Percentiles rank a stretch among this genome's conserved stretches.
These are phyloP conservation scores for Xylaria sp. DNA, from an alignment of 2,329 filamentous ascomycete genomes.

Conservation along the genomic window DNA sequence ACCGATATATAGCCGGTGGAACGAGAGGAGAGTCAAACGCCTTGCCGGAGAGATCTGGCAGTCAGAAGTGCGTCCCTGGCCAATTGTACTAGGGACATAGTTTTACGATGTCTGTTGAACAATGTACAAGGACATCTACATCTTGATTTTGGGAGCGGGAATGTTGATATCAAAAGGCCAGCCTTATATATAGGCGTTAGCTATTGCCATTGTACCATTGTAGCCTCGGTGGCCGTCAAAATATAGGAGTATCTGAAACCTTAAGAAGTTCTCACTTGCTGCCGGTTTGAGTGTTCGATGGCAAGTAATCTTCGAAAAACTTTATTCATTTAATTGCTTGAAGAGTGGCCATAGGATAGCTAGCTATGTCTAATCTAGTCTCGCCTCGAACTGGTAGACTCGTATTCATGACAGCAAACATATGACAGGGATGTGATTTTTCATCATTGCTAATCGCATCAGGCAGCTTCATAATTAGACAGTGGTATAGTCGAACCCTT, in stretches of 20 bases:
- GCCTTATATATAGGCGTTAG: constrained; percentile 1
- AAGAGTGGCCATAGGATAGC: background rate
- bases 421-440: background rate
- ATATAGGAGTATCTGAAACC: constrained; percentile 20
- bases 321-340: background rate
- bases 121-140: constrained; percentile 26
- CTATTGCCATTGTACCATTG: background rate
- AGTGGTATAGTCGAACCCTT: constrained; percentile 40
- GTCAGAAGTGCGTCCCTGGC: background rate
- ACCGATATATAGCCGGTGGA: constrained; percentile 10
- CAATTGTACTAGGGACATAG: background rate
- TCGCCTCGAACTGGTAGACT: background rate
- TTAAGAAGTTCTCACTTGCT: background rate
- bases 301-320: background rate
- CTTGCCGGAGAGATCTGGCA: constrained; percentile 8
- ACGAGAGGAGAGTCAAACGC: background rate
- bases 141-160: constrained; percentile 22
- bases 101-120: background rate
- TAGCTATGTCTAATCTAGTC: background rate
- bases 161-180: constrained; percentile 3
- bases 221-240: constrained; percentile 13
- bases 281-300: background rate
- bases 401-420: background rate
- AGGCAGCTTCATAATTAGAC: constrained; percentile 5
- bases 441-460: background rate